These are phyloP conservation scores for Tulasnella sp. DNA, from an alignment of 768 basidiomycete species.

Conservation along the genomic window DNA sequence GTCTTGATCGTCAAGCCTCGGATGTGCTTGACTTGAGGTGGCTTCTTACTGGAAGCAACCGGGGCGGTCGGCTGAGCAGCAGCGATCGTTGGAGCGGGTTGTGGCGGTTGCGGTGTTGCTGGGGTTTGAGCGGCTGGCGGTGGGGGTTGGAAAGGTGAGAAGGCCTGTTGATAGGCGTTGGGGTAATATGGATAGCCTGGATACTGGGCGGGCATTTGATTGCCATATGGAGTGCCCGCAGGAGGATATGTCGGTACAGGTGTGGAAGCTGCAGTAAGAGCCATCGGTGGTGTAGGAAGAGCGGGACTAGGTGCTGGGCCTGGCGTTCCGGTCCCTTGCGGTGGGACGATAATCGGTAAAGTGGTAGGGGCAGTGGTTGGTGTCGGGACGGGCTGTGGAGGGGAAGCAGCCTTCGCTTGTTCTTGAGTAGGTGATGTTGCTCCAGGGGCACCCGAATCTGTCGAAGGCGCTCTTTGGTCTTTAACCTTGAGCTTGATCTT, in stretches of 20 bases:
- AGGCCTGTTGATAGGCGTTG: constrained; percentile 11
- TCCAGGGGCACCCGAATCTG: not conserved
- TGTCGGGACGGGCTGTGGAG: not conserved
- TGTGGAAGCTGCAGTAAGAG: not conserved
- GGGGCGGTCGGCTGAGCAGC: not conserved
- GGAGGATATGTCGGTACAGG: not conserved
- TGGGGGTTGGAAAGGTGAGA: constrained; percentile 1
- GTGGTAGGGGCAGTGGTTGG: not conserved
- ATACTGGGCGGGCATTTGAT: constrained; percentile 14
- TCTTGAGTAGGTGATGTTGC: not conserved
- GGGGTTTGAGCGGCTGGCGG: constrained; percentile 4
- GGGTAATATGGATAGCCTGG: constrained; percentile 11
- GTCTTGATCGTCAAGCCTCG: constrained; percentile 6
- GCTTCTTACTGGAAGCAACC: not conserved
- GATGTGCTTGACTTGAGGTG: constrained; percentile 15
- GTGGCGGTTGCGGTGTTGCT: not conserved
- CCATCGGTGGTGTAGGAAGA: constrained; percentile 1
- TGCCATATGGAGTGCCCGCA: not conserved
- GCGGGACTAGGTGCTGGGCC: constrained; percentile 6
- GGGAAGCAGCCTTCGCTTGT: not conserved
- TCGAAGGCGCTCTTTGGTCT: constrained; percentile 27
- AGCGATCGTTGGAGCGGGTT: not conserved
- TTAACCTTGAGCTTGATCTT: constrained; percentile 66
- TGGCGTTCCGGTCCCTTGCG: not conserved
- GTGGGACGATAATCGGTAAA: not conserved